Conservation (phyloP, 169 alveolate genomes). For the Eimeria mitis region DNA sequence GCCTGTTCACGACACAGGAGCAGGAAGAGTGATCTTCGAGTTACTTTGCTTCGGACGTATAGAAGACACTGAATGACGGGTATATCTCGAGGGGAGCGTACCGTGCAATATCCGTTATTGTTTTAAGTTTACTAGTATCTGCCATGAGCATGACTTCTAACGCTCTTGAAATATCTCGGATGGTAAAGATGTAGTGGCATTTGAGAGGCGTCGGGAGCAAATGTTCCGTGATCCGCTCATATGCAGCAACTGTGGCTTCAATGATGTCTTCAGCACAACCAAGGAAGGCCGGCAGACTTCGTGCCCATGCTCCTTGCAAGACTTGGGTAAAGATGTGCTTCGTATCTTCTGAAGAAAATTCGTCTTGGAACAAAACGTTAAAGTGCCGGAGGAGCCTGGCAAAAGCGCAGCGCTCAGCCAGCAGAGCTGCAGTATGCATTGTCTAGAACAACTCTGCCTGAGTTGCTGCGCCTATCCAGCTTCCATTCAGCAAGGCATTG, state of each 20-base stretch:
- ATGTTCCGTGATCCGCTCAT: conserved; percentile 91
- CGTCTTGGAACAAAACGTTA: conserved; percentile 69
- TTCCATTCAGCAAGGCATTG: not conserved
- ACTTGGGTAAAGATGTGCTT: conserved; percentile 26
- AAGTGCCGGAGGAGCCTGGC: conserved; percentile 65
- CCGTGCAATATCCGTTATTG: conserved; percentile 94
- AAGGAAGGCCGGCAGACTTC: conserved; percentile 8
- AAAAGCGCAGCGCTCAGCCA: not conserved
- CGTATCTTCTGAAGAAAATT: conserved; percentile 15
- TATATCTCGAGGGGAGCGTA: not conserved
- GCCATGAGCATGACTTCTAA: conserved; percentile 94
- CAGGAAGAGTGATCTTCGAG: not conserved
- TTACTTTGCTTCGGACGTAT: not conserved
- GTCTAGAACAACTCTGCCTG: not conserved
- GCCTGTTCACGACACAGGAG: conserved; percentile 85
- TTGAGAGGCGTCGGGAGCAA: conserved; percentile 96
- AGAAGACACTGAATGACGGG: not conserved
- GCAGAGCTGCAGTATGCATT: not conserved
- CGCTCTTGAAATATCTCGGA: conserved; percentile 96
- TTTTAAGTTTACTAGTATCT: conserved; percentile 96
- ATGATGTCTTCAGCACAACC: conserved; percentile 86
- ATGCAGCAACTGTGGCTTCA: conserved; percentile 92
- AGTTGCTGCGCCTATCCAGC: not conserved
- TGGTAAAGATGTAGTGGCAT: conserved; percentile 95
- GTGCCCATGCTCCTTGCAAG: conserved; percentile 44